A percentile compares a stretch with the other conserved stretches of the same genome.
Evolutionary conservation across 352 stramenopile species (phyloP).

Genomic region (Phytophthora chlamydospora): DNA sequence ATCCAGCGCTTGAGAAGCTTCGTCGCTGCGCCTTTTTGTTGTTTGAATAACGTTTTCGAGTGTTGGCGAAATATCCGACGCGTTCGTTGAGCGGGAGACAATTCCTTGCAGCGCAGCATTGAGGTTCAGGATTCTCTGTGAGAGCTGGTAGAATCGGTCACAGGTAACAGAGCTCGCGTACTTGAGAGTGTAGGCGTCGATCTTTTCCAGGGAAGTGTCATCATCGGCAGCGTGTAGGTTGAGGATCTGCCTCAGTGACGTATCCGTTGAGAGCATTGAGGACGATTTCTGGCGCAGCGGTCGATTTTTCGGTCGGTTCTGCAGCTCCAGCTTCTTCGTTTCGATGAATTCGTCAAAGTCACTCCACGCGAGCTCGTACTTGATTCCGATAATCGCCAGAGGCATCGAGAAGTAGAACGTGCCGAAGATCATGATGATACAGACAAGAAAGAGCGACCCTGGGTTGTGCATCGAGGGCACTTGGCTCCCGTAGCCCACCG

Average conservation of each 20-base stretch:
- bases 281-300: background rate
- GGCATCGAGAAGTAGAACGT: slow-evolving; percentile 63
- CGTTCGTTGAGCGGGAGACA: background rate
- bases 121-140: slow-evolving; percentile 30
- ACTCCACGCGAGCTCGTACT: slow-evolving; percentile 51
- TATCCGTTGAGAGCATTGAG: slow-evolving; percentile 9
- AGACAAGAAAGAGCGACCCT: slow-evolving; percentile 39
- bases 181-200: slow-evolving; percentile 37
- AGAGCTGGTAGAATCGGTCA: slow-evolving; percentile 49
- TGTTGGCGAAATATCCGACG: background rate
- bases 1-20: slow-evolving; percentile 38
- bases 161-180: slow-evolving; percentile 35
- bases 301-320: background rate
- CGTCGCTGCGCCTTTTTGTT: slow-evolving; percentile 42
- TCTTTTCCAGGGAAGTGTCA: slow-evolving; percentile 36
- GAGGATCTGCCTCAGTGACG: slow-evolving; percentile 10
- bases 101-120: slow-evolving; percentile 23
- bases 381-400: slow-evolving; percentile 60
- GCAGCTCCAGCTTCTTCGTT: slow-evolving; percentile 1
- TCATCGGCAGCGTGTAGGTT: background rate
- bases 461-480: slow-evolving; percentile 50
- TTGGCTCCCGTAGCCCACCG: slow-evolving; percentile 62
- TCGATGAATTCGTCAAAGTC: slow-evolving; percentile 29
- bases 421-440: slow-evolving; percentile 63
- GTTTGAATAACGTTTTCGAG: slow-evolving; percentile 25